These are phyloP conservation scores for Chrysoporthe cubensis DNA, from an alignment of 2,329 filamentous ascomycete genomes.

Conservation along the genomic window DNA sequence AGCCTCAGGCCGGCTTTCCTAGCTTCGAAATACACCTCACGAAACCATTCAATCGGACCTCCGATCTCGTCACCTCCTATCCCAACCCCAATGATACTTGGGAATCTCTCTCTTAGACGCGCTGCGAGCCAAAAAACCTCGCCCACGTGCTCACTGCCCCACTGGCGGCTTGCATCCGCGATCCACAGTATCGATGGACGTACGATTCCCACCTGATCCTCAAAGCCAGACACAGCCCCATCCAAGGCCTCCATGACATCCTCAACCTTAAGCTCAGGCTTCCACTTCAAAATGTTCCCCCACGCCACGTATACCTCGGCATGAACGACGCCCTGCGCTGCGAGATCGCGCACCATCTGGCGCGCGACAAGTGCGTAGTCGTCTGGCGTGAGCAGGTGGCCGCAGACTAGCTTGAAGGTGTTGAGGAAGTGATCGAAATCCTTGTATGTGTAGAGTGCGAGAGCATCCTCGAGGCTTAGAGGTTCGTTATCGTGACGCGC, in stretches of 20 bases:
- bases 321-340: conserved; percentile 26
- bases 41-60: conserved; percentile 25
- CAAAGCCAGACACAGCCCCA: conserved; percentile 13
- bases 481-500: conserved; percentile 26
- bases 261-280: conserved; percentile 24
- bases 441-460: conserved; percentile 27
- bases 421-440: conserved; percentile 28
- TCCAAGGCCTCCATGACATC: conserved; percentile 29
- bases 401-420: conserved; percentile 27
- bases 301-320: conserved; percentile 30
- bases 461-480: conserved; percentile 27
- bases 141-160: conserved; percentile 22
- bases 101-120: conserved; percentile 19
- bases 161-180: conserved; percentile 25
- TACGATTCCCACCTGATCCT: neutral
- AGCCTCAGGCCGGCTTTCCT: conserved; percentile 27
- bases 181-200: conserved; percentile 27
- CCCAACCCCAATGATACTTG: conserved; percentile 28
- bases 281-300: conserved; percentile 30
- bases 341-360: conserved; percentile 27
- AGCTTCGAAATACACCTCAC: conserved; percentile 27
- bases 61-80: conserved; percentile 29
- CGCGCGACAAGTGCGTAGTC: conserved; percentile 27
- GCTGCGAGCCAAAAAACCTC: conserved; percentile 27
- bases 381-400: conserved; percentile 25